Base-by-base conservation (phyloP, 352 stramenopile genomes). In the Pythium myriotylum region DNA sequence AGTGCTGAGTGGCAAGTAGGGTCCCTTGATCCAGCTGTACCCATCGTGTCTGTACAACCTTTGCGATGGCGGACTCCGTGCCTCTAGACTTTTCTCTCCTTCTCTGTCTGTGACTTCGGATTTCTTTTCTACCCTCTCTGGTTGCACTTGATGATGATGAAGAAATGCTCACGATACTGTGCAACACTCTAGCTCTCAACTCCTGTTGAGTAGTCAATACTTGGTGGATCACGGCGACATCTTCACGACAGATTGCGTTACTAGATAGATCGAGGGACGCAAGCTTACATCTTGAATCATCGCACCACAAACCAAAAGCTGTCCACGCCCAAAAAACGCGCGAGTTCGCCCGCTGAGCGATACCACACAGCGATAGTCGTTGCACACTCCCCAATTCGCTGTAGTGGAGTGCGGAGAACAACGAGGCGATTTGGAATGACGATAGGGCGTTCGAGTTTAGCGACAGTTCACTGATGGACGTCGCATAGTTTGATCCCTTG, bases 251-350 rank as follows among this genome's bases (percentile, higher is more conserved):
- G 19, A 87, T 26, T 3, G 72, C 42, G 29, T 81, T 83, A 22
- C 61, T 53, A 14, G 77, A 85, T 2, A 87, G 22, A 49, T 87
- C 72, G 22, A 87, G 35, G 19, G 50, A 43, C 9, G 16, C 26
- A 35, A 67, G 41, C 2, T 13, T 29, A 24, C 51, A 45, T 48
- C 22, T 24, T 9, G 43, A 14, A 72, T 54, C 20, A 22, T 46
- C 29, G 63, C 70, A 17, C 48, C 65, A 1, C 62, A 78, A 4
- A 33, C 20, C 3, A 24, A 41, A 48, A 68, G 68, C n/a, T 73
- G 84, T 29, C 77, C 77, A 87, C 9, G 70, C 29, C 77, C 77
- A 85, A 16, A 62, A 59, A 9, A 72, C 23, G 1, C 22, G 32
- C 2, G 54, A 39, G 16, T 59, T 68, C 12, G 68, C 74, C 0